A percentile compares a stretch with the other conserved stretches of the same genome.
These are phyloP conservation scores for Saccharum hybrid DNA, from an alignment of 202 grass and related monocot species.

Conservation along the genomic window DNA sequence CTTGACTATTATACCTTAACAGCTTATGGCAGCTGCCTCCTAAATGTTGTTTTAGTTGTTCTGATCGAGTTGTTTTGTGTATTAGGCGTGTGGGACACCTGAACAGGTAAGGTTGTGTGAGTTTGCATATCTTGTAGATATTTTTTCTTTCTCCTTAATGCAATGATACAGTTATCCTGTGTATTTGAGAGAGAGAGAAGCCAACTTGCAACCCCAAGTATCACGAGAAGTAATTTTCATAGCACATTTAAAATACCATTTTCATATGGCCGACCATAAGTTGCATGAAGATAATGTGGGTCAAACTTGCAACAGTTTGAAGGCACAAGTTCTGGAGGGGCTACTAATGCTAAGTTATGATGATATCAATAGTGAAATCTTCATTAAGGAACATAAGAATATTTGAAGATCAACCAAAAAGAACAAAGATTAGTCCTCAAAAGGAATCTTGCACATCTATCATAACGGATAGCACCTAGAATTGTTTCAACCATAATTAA, in stretches of 20 bases:
- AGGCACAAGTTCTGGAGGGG: neutral
- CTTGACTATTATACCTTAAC: neutral
- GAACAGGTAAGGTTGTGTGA: neutral
- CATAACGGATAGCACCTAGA: constrained; percentile 29
- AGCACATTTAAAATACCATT: neutral
- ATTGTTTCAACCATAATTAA: constrained; percentile 17
- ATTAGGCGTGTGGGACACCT: neutral
- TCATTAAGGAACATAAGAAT: constrained; percentile 21
- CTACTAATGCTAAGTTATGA: constrained; percentile 19
- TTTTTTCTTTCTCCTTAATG: neutral
- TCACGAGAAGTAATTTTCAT: neutral
- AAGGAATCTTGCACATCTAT: constrained; percentile 24
- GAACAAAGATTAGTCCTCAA: neutral
- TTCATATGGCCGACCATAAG: neutral
- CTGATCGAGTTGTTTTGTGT: neutral
- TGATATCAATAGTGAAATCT: constrained; percentile 12
- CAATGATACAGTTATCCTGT: neutral
- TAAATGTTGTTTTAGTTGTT: neutral
- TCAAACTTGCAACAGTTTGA: neutral
- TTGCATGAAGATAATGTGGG: neutral
- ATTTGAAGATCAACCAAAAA: constrained; percentile 44
- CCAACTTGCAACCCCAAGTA: neutral
- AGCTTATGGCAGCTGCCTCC: neutral
- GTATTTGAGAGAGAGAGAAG: neutral
- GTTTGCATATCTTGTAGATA: neutral